Conservation (phyloP, 805 yeast genomes). For the Pichia insulana region DNA sequence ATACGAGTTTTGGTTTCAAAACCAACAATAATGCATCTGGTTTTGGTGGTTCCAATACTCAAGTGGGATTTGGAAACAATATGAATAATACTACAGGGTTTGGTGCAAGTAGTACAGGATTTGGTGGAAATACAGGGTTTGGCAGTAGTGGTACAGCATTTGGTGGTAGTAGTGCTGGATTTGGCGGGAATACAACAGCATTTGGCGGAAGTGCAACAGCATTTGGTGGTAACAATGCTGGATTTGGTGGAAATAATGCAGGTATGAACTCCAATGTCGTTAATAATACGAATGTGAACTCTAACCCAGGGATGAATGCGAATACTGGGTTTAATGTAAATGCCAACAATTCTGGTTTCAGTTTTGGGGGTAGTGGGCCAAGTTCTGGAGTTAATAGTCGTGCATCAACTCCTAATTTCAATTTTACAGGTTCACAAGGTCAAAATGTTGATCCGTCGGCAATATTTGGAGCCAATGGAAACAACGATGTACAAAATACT, state of each 20-base stretch:
- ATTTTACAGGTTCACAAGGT: slow-evolving; percentile 23
- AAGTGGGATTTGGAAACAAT: no score
- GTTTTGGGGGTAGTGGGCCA: slow-evolving; percentile 1
- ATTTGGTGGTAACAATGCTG: not conserved
- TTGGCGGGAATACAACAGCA: not conserved
- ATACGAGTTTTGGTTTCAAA: no score
- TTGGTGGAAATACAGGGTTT: not conserved
- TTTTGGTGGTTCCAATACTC: no score
- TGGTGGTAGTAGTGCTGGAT: not conserved
- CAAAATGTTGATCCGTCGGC: slow-evolving; percentile 22
- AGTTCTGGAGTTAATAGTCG: slow-evolving; percentile 3
- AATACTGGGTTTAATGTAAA: not conserved
- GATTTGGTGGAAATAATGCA: slow-evolving; percentile 1
- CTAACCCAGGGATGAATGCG: not conserved
- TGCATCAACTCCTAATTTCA: slow-evolving; percentile 26
- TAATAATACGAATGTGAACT: not conserved
- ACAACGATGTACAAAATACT: slow-evolving; percentile 2
- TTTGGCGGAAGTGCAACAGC: not conserved
- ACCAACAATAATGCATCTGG: no score
- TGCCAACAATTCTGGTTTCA: not conserved
- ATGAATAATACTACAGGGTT: not conserved
- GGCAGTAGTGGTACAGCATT: not conserved
- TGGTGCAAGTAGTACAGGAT: not conserved
- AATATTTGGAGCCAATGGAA: slow-evolving; percentile 17
- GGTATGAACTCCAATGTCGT: not conserved